Evolutionary conservation across 352 stramenopile species (phyloP).

Genomic region (Globisporangium acanthophoron): DNA sequence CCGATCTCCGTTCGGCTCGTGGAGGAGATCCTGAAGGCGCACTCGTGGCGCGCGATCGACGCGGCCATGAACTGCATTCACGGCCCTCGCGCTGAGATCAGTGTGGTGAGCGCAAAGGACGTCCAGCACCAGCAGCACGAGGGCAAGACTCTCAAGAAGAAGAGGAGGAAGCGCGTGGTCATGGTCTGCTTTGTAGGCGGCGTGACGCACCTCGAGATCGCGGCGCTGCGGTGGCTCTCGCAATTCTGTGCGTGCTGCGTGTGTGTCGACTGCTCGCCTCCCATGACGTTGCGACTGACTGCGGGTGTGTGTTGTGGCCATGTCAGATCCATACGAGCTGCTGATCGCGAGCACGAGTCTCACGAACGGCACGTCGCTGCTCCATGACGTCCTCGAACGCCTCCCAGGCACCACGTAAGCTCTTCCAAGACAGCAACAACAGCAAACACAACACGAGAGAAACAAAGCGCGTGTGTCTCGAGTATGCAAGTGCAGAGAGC

Average conservation of each 20-base stretch:
- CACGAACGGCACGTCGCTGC: conserved; percentile 43
- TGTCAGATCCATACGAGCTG: conserved; percentile 55
- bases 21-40: conserved; percentile 52
- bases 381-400: conserved; percentile 45
- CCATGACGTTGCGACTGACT: background rate
- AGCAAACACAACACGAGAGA: background rate
- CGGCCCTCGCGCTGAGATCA: conserved; percentile 53
- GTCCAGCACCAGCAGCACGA: background rate
- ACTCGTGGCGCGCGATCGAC: conserved; percentile 43
- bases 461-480: background rate
- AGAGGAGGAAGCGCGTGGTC: conserved; percentile 30
- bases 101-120: conserved; percentile 14
- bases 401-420: conserved; percentile 24
- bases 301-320: background rate
- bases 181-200: conserved; percentile 68
- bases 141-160: conserved; percentile 20
- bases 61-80: conserved; percentile 38
- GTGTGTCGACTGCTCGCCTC: background rate
- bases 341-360: conserved; percentile 55
- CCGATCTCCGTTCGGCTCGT: conserved; percentile 66
- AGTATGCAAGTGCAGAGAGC: background rate
- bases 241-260: conserved; percentile 45
- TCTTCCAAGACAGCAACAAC: background rate
- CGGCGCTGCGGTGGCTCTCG: conserved; percentile 64
- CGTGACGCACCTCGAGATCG: conserved; percentile 67